Evolutionary conservation across 306 rosid genomes (phyloP), one percentile per base, ranked within the genome.

Genomic region (peach (Prunus persica)): DNA sequence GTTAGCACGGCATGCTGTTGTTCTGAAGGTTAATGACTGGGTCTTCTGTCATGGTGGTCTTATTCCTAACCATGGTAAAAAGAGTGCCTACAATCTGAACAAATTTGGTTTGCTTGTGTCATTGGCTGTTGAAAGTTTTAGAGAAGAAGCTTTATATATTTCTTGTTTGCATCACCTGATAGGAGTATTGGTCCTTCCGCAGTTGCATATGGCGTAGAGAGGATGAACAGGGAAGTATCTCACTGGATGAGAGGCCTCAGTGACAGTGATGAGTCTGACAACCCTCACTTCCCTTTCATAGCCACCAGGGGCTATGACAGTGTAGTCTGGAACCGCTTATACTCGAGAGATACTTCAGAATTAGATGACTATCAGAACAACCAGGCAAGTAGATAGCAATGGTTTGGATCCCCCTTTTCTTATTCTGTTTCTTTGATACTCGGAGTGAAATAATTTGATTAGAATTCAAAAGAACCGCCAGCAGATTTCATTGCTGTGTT

Each of bases 21-120:
- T 87, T 73, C 97, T 95, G 67, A 92, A 88, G 85, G 97, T 95
- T 79, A 95, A 95, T 78, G 97, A 95, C 69, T 95, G 97, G 97
- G 82, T 95, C 80, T 95, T 95, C 90, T 95, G 99, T 81, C 97
- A 95, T 20, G 99, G 99, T 64, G 99, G 99, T 73, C 99, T 92
- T 84, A 96, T 95, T 84, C 99, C 99, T 82, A 97, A 95, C 74
- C 99, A 95, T 76, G 97, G 99, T 95, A 86, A 86, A 75, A 72
- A 62, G 56, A 84, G 60, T 67, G 13, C 54, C 60, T 77, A 18
- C 50, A 34, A 32, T 65, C 76, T 76, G 58, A 27, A 32, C 38
- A 11, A 20, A 51, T 38, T 28, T 77, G 65, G 58, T 71, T 65
- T 69, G 67, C 24, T 76, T 61, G 28, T 73, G 65, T 72, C 54